phyloP scores from a whole-genome alignment of 2,329 filamentous ascomycete species.

The Xylariomycetidae sp. region DNA sequence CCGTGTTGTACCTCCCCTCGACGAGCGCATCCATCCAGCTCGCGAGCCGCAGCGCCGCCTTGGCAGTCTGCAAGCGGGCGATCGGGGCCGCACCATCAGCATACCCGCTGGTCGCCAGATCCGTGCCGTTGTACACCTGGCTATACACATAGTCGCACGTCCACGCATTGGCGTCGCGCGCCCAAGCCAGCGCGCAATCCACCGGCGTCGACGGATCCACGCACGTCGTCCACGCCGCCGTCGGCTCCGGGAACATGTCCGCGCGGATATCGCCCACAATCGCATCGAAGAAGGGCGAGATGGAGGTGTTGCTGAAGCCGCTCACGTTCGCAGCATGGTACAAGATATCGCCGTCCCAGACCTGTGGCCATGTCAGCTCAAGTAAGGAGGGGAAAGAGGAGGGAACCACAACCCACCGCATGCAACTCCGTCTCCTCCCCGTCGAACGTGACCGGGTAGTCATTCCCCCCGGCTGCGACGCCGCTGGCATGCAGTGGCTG shows the following conservation, averaged over 20 bases:
- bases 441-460: conserved; percentile 38
- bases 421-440: conserved; percentile 40
- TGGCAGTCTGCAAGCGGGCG: conserved; percentile 15
- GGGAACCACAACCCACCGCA: conserved; percentile 22
- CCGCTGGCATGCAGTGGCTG: conserved; percentile 36
- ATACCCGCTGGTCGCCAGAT: conserved; percentile 15
- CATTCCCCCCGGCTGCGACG: conserved; percentile 40
- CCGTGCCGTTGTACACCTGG: conserved; percentile 16
- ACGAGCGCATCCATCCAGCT: conserved; percentile 15
- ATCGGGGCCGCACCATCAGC: conserved; percentile 14
- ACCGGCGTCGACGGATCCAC: conserved; percentile 9
- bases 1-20: conserved; percentile 13
- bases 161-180: conserved; percentile 16
- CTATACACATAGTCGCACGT: conserved; percentile 18
- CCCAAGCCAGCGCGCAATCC: conserved; percentile 12
- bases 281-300: conserved; percentile 15
- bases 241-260: conserved; percentile 12
- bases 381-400: neutral
- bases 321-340: conserved; percentile 21
- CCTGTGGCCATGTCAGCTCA: too few relatives aligned
- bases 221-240: conserved; percentile 13
- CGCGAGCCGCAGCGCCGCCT: conserved; percentile 15
- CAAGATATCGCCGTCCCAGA: conserved; percentile 44
- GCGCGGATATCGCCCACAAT: conserved; percentile 9
- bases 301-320: conserved; percentile 12